phyloP scores from a whole-genome alignment of 805 yeast species.

The Candida awuae region DNA sequence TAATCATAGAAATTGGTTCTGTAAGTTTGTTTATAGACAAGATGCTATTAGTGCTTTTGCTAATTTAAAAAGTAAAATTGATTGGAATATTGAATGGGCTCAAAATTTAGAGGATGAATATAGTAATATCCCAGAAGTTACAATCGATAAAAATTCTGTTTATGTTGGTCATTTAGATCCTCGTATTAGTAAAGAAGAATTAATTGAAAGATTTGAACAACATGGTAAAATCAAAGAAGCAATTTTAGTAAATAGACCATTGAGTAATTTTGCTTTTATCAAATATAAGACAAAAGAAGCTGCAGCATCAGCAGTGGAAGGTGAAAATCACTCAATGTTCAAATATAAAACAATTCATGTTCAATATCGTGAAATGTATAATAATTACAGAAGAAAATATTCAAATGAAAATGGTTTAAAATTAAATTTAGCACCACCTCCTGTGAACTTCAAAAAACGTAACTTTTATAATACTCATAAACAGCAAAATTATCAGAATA shows the following conservation, averaged over 20 bases:
- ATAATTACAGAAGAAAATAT: conserved; percentile 26
- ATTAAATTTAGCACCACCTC: conserved; percentile 65
- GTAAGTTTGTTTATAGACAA: conserved; percentile 71
- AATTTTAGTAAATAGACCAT: conserved; percentile 45
- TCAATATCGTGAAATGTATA: conserved; percentile 62
- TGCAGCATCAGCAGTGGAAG: conserved; percentile 82
- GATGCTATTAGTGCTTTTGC: conserved; percentile 86
- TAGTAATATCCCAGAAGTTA: conserved; percentile 30
- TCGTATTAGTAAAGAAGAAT: conserved; percentile 44
- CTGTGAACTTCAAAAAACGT: conserved; percentile 52
- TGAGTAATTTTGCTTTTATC: conserved; percentile 64
- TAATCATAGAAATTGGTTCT: conserved; percentile 46
- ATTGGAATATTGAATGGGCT: conserved; percentile 75
- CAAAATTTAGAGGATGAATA: conserved; percentile 58
- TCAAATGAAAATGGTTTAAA: conserved; percentile 22
- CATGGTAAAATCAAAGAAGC: conserved; percentile 61
- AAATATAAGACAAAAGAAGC: conserved; percentile 55
- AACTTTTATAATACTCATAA: conserved; percentile 13
- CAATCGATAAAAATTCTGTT: conserved; percentile 64
- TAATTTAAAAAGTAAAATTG: conserved; percentile 43
- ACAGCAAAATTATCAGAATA: background rate
- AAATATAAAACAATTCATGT: conserved; percentile 74
- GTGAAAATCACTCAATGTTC: conserved; percentile 74
- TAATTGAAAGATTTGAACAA: conserved; percentile 49
- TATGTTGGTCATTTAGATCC: conserved; percentile 69